Conservation (phyloP, 148 eudicot species). For the Arbutus unedo region DNA sequence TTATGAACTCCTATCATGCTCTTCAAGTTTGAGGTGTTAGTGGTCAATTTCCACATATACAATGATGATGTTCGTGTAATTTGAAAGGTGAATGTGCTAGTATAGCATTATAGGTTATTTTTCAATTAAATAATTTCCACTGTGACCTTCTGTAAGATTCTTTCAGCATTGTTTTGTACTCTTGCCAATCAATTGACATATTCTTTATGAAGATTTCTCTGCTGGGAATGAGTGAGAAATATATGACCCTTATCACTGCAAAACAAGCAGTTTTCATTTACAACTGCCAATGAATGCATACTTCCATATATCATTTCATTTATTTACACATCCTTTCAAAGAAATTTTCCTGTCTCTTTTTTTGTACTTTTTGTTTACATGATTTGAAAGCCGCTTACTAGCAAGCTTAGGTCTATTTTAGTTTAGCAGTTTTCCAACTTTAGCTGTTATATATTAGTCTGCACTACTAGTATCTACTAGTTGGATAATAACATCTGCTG, state of each 20-base stretch:
- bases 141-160: too few relatives aligned
- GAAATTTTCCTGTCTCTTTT: background rate
- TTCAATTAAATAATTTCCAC: too few relatives aligned
- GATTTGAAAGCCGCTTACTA: background rate
- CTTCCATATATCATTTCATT: background rate
- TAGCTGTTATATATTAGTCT: background rate
- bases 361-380: background rate
- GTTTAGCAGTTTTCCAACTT: background rate
- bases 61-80: background rate
- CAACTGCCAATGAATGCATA: background rate
- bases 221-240: background rate
- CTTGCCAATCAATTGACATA: background rate
- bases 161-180: background rate
- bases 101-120: too few relatives aligned
- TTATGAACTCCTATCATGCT: background rate
- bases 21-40: background rate
- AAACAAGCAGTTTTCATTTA: background rate
- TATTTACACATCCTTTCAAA: background rate
- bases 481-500: background rate
- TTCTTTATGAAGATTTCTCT: background rate
- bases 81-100: too few relatives aligned
- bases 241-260: background rate
- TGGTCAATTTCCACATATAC: background rate
- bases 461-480: background rate
- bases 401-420: background rate